Conservation (phyloP, 1,139 yeast species). For the Yamadazyma sp. region DNA sequence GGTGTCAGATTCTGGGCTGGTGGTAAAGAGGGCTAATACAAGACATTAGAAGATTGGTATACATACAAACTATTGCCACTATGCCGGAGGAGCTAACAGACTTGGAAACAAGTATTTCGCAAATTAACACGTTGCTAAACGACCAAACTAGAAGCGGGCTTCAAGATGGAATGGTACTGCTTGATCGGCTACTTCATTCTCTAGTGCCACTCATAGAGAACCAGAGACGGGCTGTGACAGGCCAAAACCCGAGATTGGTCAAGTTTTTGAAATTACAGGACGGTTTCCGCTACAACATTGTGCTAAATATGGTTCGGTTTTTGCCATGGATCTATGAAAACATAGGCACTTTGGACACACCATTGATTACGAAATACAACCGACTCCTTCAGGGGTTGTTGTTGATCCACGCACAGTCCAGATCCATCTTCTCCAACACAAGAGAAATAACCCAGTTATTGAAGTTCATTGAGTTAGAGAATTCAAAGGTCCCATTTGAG, state of each 20-base stretch:
- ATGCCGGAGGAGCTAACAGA: neutral
- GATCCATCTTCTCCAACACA: constrained; percentile 42
- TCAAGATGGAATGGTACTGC: constrained; percentile 6
- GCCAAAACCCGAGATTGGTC: constrained; percentile 18
- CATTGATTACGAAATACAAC: constrained; percentile 28
- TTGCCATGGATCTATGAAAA: constrained; percentile 20
- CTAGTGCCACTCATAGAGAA: constrained; percentile 27
- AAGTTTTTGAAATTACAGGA: constrained; percentile 53
- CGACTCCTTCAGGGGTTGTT: constrained; percentile 61
- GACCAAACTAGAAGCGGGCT: constrained; percentile 67
- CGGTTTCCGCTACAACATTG: constrained; percentile 48
- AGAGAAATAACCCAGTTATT: constrained; percentile 34
- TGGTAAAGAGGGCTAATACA: too few relatives aligned
- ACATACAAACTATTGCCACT: too few relatives aligned
- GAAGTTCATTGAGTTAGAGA: constrained; percentile 21
- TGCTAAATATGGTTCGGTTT: constrained; percentile 32
- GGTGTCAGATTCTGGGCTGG: neutral
- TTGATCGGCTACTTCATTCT: constrained; percentile 8
- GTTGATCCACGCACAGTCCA: constrained; percentile 57
- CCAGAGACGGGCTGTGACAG: constrained; percentile 16
- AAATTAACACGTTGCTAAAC: constrained; percentile 58
- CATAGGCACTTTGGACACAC: constrained; percentile 7
- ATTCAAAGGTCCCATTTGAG: constrained; percentile 15
- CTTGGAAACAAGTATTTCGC: constrained; percentile 3
- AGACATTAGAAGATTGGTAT: too few relatives aligned